phyloP scores from a whole-genome alignment of 1,284 basidiomycete genomes.

The Hypsizygus ulmarius region DNA sequence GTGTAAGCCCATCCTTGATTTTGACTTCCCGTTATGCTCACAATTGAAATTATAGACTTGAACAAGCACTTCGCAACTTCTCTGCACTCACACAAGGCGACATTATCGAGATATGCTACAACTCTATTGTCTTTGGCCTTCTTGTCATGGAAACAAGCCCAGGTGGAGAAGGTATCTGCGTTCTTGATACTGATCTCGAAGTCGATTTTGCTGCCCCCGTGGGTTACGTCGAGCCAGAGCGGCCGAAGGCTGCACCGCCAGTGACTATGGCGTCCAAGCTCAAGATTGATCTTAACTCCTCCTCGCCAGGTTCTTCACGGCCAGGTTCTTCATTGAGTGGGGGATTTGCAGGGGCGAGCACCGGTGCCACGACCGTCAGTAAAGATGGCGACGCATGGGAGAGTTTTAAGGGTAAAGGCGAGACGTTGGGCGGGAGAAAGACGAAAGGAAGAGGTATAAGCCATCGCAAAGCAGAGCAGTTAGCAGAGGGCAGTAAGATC shows the following conservation, averaged over 20 bases:
- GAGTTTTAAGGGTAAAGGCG: conserved; percentile 91
- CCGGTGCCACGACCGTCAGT: conserved; percentile 52
- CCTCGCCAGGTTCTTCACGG: conserved; percentile 78
- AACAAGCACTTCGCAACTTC: conserved; percentile 94
- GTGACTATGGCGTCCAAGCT: conserved; percentile 97
- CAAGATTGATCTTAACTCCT: conserved; percentile 87
- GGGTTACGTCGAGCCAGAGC: conserved; percentile 87
- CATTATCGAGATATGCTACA: conserved; percentile 91
- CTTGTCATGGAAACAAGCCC: conserved; percentile 94
- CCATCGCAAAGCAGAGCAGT: conserved; percentile 77
- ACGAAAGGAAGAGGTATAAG: conserved; percentile 91
- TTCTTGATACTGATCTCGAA: conserved; percentile 96
- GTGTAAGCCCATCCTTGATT: conserved; percentile 61
- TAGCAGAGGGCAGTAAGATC: conserved; percentile 83
- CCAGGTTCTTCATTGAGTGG: conserved; percentile 74
- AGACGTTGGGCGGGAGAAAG: conserved; percentile 83
- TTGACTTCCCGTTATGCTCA: not conserved
- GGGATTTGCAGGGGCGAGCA: conserved; percentile 53
- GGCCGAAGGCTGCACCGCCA: conserved; percentile 77
- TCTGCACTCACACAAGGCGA: conserved; percentile 88
- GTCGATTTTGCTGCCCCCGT: conserved; percentile 80
- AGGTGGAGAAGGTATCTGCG: conserved; percentile 84
- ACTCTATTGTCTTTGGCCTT: conserved; percentile 91
- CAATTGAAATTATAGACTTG: conserved; percentile 58
- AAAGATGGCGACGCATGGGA: conserved; percentile 83